Conservation (phyloP, 257 asterid genomes). For the Plectranthus barbatus region DNA sequence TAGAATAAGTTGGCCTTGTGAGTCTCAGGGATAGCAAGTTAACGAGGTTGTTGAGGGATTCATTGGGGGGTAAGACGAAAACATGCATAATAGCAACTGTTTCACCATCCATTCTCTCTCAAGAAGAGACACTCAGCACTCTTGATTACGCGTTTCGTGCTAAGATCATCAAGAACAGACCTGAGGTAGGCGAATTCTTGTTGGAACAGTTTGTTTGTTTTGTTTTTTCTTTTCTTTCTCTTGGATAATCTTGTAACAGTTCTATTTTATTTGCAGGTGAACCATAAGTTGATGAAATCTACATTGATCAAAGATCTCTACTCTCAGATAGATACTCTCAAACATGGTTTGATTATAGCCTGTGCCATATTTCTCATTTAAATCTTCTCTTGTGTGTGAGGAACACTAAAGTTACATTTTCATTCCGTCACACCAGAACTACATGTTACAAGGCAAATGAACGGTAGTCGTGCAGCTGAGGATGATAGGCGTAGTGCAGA, state of each 20-base stretch:
- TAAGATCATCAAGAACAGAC: slow-evolving; percentile 51
- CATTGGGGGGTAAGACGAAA: slow-evolving; percentile 57
- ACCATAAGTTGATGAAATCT: slow-evolving; percentile 43
- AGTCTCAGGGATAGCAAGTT: slow-evolving; percentile 53
- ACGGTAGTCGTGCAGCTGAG: slow-evolving; percentile 24
- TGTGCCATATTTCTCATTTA: neutral
- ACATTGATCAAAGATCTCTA: slow-evolving; percentile 34
- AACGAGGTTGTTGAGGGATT: slow-evolving; percentile 54
- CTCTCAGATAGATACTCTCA: slow-evolving; percentile 34
- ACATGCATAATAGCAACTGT: slow-evolving; percentile 55
- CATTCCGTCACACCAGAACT: slow-evolving; percentile 28
- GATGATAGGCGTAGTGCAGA: slow-evolving; percentile 28
- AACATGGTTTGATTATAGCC: slow-evolving; percentile 28
- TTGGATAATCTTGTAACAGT: neutral
- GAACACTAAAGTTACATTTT: neutral
- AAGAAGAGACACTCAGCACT: slow-evolving; percentile 62
- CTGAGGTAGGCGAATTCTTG: slow-evolving; percentile 35
- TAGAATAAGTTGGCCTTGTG: neutral
- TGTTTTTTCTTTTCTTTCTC: neutral
- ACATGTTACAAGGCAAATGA: slow-evolving; percentile 25
- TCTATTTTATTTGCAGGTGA: slow-evolving; percentile 25
- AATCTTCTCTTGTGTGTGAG: neutral
- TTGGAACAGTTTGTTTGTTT: no score
- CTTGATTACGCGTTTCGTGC: slow-evolving; percentile 55
- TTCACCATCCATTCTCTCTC: slow-evolving; percentile 51